Conservation (phyloP, 1,139 yeast species). For the Yamadazyma mexicana region DNA sequence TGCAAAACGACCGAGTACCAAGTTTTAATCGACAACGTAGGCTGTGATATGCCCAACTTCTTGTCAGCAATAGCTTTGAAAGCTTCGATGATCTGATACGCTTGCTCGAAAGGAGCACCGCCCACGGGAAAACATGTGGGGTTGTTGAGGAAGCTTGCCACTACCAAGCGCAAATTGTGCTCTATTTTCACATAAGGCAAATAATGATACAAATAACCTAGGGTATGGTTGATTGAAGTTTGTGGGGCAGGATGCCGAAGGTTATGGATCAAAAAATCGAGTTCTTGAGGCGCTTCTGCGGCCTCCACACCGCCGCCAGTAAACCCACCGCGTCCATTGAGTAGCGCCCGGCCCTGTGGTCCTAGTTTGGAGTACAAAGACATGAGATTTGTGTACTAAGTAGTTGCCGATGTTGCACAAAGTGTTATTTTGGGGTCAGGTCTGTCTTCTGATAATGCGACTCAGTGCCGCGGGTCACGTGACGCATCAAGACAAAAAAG, state of each 20-base stretch:
- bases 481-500: too few species aligned
- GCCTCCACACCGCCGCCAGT: background rate
- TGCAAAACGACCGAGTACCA: slow-evolving; percentile 49
- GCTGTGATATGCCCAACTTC: slow-evolving; percentile 60
- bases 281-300: slow-evolving; percentile 36
- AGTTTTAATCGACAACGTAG: slow-evolving; percentile 52
- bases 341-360: slow-evolving; percentile 22
- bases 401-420: too few species aligned
- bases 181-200: slow-evolving; percentile 62
- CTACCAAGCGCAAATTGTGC: slow-evolving; percentile 52
- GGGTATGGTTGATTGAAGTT: slow-evolving; percentile 29
- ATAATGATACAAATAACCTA: slow-evolving; percentile 59
- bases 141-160: slow-evolving; percentile 51
- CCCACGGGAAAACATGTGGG: slow-evolving; percentile 41
- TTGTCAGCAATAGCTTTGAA: slow-evolving; percentile 49
- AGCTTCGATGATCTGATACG: slow-evolving; percentile 47
- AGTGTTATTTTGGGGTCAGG: slow-evolving; percentile 6
- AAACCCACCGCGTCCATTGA: background rate
- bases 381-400: slow-evolving; percentile 14
- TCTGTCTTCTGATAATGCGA: slow-evolving; percentile 1
- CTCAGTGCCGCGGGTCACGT: background rate
- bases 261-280: slow-evolving; percentile 44
- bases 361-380: slow-evolving; percentile 22
- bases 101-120: slow-evolving; percentile 35
- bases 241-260: slow-evolving; percentile 8